These are phyloP conservation scores for Stachybotrys chlorohalonatus DNA, from an alignment of 2,329 filamentous ascomycete species.

Conservation along the genomic window DNA sequence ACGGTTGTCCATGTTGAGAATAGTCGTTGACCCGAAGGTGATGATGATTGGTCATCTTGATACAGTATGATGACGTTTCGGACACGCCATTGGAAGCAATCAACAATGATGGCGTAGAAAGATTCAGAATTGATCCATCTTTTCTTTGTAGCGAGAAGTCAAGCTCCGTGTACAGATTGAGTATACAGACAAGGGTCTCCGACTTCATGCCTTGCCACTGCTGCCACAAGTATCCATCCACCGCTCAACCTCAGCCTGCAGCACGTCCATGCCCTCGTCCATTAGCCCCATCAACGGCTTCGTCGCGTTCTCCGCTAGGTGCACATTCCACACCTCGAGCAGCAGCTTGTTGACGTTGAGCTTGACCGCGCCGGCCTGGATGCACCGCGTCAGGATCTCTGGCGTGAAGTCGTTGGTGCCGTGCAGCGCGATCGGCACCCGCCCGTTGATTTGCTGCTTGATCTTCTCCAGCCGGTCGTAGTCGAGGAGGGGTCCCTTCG, in stretches of 20 bases:
- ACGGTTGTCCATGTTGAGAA: too few species aligned
- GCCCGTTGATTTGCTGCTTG: conserved; percentile 17
- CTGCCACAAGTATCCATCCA: conserved; percentile 11
- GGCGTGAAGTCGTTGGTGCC: conserved; percentile 46
- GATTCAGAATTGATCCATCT: too few species aligned
- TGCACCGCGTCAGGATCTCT: conserved; percentile 41
- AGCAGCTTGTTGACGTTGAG: conserved; percentile 49
- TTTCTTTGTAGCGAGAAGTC: too few species aligned
- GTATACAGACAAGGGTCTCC: too few species aligned
- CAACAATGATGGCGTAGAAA: too few species aligned
- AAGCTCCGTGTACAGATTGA: too few species aligned
- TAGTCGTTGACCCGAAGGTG: too few species aligned
- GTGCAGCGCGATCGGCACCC: conserved; percentile 40
- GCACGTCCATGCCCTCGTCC: conserved; percentile 6
- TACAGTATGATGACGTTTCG: too few species aligned
- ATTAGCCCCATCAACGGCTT: conserved; percentile 4
- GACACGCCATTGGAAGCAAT: too few species aligned
- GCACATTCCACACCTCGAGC: conserved; percentile 20
- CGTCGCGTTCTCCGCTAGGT: conserved; percentile 2
- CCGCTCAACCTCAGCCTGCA: conserved; percentile 8
- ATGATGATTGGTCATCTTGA: too few species aligned
- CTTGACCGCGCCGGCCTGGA: conserved; percentile 42
- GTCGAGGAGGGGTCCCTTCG: conserved; percentile 53
- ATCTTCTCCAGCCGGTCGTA: conserved; percentile 31
- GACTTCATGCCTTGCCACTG: conserved; percentile 5